Evolutionary conservation across 2,329 filamentous ascomycete genomes (phyloP), one percentile per base, ranked within the genome.

Genomic region (Davidsoniella australis): DNA sequence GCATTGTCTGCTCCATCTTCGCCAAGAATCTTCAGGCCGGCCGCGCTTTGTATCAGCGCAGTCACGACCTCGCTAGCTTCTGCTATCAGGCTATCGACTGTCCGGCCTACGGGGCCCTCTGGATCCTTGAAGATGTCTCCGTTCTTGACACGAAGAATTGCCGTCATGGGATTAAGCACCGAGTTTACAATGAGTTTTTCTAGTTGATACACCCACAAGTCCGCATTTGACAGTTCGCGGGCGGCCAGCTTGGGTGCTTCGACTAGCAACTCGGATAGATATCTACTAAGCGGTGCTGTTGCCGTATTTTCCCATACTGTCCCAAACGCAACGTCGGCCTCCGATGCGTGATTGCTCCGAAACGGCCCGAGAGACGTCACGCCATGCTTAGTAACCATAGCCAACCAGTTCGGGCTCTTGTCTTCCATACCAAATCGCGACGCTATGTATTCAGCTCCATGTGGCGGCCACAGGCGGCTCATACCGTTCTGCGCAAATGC

Each of bases 401-500:
- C 64, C 54, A 93, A 70, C 62, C 88, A 94, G 53, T 73, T 75
- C 2, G 88, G 88, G 6, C 61, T 60, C 17, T 57, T 51, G 9
- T 56, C 58, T 14, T 50, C 45, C 2, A n/a, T 40, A 2, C 60
- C 55, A 49, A 67, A 74, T 16, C 71, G 63, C 48, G 63, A 58
- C 2, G 57, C 54, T 36, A 62, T 60, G 57, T 75, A 76, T 1
- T 59, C 52, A 3, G 57, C 55, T 2, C 72, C 71, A 45, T 68
- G 60, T 6, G 73, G 73, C 20, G 72, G 72, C 73, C 73, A 76
- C 14, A 75, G 61, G 55, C 68, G 70, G 29, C 84, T 87, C 76
- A 95, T 82, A 43, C 89, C 89, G 57, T 94, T 94, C 57, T 95
- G 88, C 20, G 85, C 66, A 57, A 95, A 84, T 10, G 82, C 70